Evolutionary conservation across 2,329 filamentous ascomycete species (phyloP).

Genomic region (Aspergillus pseudoterreus): DNA sequence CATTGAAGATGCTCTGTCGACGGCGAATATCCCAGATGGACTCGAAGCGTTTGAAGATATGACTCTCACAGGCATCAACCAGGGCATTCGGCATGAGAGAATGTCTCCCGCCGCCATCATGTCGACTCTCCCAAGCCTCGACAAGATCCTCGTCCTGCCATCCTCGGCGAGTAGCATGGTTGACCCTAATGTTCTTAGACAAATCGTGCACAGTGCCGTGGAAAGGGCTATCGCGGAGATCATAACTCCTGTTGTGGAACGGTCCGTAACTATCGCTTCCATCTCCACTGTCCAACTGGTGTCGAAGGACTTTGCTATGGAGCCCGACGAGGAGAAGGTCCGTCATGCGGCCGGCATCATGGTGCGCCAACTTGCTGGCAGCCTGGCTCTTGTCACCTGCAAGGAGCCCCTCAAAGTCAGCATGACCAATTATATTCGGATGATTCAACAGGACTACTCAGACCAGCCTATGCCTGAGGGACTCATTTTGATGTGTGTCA

Average conservation of each 20-base stretch:
- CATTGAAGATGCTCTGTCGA: conserved; percentile 53
- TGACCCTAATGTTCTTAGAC: conserved; percentile 61
- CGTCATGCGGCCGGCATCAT: conserved; percentile 85
- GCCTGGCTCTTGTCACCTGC: conserved; percentile 92
- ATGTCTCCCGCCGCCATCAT: conserved; percentile 75
- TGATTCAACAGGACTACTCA: conserved; percentile 64
- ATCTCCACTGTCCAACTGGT: conserved; percentile 96
- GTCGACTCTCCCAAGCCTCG: conserved; percentile 78
- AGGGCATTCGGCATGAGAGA: conserved; percentile 64
- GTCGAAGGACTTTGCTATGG: conserved; percentile 92
- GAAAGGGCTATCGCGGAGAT: conserved; percentile 92
- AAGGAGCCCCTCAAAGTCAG: conserved; percentile 95
- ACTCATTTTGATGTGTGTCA: conserved; percentile 96
- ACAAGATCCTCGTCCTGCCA: conserved; percentile 73
- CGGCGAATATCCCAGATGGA: conserved; percentile 60
- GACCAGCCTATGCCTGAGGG: conserved; percentile 82
- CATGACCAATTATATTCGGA: conserved; percentile 95
- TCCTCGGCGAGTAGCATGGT: conserved; percentile 73
- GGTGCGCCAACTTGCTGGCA: conserved; percentile 91
- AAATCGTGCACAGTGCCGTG: conserved; percentile 80
- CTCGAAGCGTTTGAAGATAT: conserved; percentile 81
- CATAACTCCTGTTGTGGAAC: conserved; percentile 93
- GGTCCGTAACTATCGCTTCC: conserved; percentile 94
- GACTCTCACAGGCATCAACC: conserved; percentile 68
- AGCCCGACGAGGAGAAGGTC: conserved; percentile 82